Evolutionary conservation across 2,329 filamentous ascomycete genomes (phyloP).

Genomic region (Alternaria incomplexa): DNA sequence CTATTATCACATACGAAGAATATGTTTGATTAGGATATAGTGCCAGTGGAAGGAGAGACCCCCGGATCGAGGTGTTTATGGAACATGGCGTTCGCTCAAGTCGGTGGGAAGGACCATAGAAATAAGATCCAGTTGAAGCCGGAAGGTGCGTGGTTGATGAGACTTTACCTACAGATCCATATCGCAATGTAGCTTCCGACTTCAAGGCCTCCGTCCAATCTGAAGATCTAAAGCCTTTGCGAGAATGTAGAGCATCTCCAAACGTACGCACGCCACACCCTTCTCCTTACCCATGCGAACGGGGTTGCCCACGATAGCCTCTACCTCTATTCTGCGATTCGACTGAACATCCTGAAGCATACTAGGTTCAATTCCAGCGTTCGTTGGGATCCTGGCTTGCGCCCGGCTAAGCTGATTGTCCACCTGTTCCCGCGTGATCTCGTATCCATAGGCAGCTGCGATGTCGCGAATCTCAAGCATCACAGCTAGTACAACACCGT

Average conservation of each 20-base stretch:
- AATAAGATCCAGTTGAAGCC: background rate
- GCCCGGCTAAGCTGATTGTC: conserved; percentile 49
- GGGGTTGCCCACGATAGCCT: conserved; percentile 58
- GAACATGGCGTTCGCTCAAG: background rate
- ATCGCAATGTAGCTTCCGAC: too few species aligned
- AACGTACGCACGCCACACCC: conserved; percentile 49
- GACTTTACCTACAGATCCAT: background rate
- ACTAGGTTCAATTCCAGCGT: conserved; percentile 54
- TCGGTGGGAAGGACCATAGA: background rate
- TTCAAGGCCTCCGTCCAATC: conserved; percentile 21
- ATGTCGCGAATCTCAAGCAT: conserved; percentile 56
- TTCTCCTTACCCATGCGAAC: conserved; percentile 51
- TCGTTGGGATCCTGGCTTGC: conserved; percentile 41
- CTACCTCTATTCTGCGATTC: conserved; percentile 55
- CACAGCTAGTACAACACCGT: conserved; percentile 47
- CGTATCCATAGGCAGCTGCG: conserved; percentile 51
- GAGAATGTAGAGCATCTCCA: conserved; percentile 56
- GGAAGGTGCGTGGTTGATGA: background rate
- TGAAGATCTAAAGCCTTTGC: conserved; percentile 51
- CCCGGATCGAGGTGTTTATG: background rate
- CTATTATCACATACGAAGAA: background rate
- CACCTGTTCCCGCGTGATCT: conserved; percentile 46
- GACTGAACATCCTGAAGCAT: conserved; percentile 57
- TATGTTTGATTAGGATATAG: background rate
- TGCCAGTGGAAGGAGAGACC: background rate